phyloP scores from a whole-genome alignment of 148 eudicot species.

The Nepenthes mirabilis region DNA sequence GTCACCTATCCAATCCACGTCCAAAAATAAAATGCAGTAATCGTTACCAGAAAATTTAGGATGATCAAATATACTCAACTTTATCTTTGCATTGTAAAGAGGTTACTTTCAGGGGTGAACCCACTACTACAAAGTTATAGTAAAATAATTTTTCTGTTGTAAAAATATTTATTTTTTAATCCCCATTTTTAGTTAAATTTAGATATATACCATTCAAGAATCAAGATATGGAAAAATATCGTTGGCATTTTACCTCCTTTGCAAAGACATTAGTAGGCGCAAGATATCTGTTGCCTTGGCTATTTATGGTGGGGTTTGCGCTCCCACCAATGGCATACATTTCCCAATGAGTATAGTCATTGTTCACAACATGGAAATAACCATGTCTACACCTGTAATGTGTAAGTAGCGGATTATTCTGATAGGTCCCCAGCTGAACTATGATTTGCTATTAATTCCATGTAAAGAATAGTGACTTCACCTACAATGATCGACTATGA shows the following conservation, averaged over 20 bases:
- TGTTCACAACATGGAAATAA: slow-evolving; percentile 92
- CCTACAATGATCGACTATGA: not conserved
- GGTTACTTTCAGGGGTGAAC: no score
- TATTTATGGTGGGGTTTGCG: slow-evolving; percentile 79
- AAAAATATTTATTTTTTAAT: no score
- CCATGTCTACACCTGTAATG: slow-evolving; percentile 78
- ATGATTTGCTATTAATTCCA: not conserved
- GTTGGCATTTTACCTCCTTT: slow-evolving; percentile 46
- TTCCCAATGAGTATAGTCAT: slow-evolving; percentile 97
- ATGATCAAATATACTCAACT: no score
- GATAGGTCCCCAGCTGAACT: not conserved
- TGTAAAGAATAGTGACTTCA: not conserved
- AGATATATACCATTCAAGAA: not conserved
- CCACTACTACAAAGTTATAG: no score
- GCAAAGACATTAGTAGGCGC: slow-evolving; percentile 70
- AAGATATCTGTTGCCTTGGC: slow-evolving; percentile 88
- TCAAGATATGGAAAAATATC: not conserved
- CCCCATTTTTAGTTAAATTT: not conserved
- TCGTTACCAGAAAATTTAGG: no score
- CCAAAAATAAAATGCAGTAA: not conserved
- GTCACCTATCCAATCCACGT: slow-evolving; percentile 43
- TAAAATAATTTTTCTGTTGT: no score
- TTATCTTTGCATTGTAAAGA: no score
- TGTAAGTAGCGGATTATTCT: not conserved
- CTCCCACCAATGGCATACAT: slow-evolving; percentile 98